phyloP scores from a whole-genome alignment of 2,329 filamentous ascomycete species.

The Apiospora pterosperma region DNA sequence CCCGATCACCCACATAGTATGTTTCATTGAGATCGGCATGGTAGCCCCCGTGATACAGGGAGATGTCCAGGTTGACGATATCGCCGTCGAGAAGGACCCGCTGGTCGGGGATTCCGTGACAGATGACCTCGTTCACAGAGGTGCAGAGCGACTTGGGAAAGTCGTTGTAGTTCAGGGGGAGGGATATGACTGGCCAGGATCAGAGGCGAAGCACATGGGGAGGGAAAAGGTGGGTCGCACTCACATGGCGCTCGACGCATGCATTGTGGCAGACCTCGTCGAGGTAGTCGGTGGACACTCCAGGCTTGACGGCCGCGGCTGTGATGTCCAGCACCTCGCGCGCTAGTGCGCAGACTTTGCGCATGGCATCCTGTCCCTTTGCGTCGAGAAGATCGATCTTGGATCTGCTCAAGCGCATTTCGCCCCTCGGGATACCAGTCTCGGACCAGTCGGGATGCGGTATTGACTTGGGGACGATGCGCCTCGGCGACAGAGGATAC shows the following conservation, averaged over 20 bases:
- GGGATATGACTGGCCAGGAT: constrained; percentile 68
- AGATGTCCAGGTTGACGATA: constrained; percentile 93
- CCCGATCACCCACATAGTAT: constrained; percentile 89
- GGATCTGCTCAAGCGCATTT: constrained; percentile 45
- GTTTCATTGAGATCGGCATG: constrained; percentile 96
- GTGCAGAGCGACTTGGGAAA: constrained; percentile 98
- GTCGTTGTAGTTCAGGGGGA: constrained; percentile 89
- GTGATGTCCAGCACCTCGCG: constrained; percentile 74
- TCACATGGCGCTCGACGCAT: constrained; percentile 69
- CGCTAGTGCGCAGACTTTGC: constrained; percentile 67
- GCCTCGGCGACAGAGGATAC: constrained; percentile 58
- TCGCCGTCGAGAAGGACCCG: constrained; percentile 82
- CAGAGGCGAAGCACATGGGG: not conserved
- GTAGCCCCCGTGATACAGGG: constrained; percentile 86
- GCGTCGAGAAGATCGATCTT: constrained; percentile 64
- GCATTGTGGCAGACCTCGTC: constrained; percentile 75
- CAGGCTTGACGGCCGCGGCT: constrained; percentile 63
- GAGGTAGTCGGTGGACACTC: constrained; percentile 72
- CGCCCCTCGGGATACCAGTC: constrained; percentile 52
- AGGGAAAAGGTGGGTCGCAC: constrained; percentile 21
- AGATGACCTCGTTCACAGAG: constrained; percentile 92
- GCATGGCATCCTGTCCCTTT: constrained; percentile 67
- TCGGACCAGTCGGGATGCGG: constrained; percentile 64
- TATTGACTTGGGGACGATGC: constrained; percentile 60
- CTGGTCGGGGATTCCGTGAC: constrained; percentile 93